Percentiles rank a stretch among this genome's conserved stretches.
Evolutionary conservation across 2,329 filamentous ascomycete genomes (phyloP).

Genomic region (Claviceps citrina): DNA sequence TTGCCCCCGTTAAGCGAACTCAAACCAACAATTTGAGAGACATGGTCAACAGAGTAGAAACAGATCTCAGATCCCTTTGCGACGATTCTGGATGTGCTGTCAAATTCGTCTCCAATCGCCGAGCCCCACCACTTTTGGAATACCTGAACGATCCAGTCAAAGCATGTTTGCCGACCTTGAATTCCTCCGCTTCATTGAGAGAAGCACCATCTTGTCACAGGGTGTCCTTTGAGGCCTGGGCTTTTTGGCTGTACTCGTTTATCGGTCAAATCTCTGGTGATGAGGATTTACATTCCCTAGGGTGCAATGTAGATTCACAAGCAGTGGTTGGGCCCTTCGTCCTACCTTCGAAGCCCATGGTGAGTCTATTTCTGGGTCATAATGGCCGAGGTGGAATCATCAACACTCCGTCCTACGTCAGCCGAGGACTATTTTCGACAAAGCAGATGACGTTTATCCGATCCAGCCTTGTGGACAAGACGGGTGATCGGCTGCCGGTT

Average conservation of each 20-base stretch:
- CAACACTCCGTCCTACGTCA: slow-evolving; percentile 21
- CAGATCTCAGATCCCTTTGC: slow-evolving; percentile 19
- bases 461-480: slow-evolving; percentile 5
- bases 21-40: slow-evolving; percentile 12
- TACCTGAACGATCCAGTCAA: slow-evolving; percentile 20
- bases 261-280: slow-evolving; percentile 24
- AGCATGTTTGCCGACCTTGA: slow-evolving; percentile 16
- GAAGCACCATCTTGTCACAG: slow-evolving; percentile 19
- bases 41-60: slow-evolving; percentile 19
- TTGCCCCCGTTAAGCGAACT: slow-evolving; percentile 16
- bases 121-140: slow-evolving; percentile 19
- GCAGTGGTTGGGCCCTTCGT: slow-evolving; percentile 22
- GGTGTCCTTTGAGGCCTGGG: slow-evolving; percentile 24
- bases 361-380: slow-evolving; percentile 23
- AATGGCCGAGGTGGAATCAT: slow-evolving; percentile 20
- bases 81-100: slow-evolving; percentile 19
- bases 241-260: slow-evolving; percentile 27
- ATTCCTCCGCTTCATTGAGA: slow-evolving; percentile 15
- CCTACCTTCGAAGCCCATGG: slow-evolving; percentile 24
- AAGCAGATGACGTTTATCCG: slow-evolving; percentile 20
- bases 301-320: slow-evolving; percentile 12
- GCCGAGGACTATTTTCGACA: slow-evolving; percentile 20
- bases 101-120: slow-evolving; percentile 16
- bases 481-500: background rate
- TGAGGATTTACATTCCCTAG: slow-evolving; percentile 16